phyloP scores from a whole-genome alignment of 805 yeast genomes.

The Yarrowia osloensis region DNA sequence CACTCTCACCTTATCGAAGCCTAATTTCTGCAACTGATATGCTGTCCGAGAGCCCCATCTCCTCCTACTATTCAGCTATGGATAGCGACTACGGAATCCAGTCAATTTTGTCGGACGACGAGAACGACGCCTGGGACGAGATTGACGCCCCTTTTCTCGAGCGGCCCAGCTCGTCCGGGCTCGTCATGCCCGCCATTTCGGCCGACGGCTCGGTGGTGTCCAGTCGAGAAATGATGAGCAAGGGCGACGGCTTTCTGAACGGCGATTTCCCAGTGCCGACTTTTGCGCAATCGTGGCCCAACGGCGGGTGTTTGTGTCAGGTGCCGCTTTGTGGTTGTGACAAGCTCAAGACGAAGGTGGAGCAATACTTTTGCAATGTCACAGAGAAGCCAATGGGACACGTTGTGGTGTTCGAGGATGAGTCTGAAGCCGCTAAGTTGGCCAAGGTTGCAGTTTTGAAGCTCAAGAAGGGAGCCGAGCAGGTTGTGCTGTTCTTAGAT shows the following conservation, averaged over 20 bases:
- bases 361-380: background rate
- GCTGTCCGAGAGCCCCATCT: background rate
- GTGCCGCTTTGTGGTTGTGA: background rate
- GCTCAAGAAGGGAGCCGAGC: background rate
- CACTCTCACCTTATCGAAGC: background rate
- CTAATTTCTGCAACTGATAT: background rate
- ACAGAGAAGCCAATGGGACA: background rate
- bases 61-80: background rate
- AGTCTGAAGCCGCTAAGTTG: background rate
- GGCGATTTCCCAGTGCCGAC: conserved; percentile 1
- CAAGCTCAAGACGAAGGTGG: background rate
- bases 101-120: conserved; percentile 26
- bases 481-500: background rate
- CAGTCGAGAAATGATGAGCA: background rate
- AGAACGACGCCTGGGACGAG: conserved; percentile 2
- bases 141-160: conserved; percentile 14
- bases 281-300: background rate
- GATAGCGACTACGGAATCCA: conserved; percentile 19
- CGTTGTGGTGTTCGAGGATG: background rate
- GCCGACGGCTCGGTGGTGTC: conserved; percentile 2
- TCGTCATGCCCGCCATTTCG: conserved; percentile 1
- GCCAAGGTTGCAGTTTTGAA: background rate
- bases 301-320: background rate
- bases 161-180: conserved; percentile 1
- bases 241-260: conserved; percentile 1